A percentile compares a stretch with the other conserved stretches of the same genome.
phyloP scores from a whole-genome alignment of 2,329 filamentous ascomycete species.

The Colletotrichum truncatum region DNA sequence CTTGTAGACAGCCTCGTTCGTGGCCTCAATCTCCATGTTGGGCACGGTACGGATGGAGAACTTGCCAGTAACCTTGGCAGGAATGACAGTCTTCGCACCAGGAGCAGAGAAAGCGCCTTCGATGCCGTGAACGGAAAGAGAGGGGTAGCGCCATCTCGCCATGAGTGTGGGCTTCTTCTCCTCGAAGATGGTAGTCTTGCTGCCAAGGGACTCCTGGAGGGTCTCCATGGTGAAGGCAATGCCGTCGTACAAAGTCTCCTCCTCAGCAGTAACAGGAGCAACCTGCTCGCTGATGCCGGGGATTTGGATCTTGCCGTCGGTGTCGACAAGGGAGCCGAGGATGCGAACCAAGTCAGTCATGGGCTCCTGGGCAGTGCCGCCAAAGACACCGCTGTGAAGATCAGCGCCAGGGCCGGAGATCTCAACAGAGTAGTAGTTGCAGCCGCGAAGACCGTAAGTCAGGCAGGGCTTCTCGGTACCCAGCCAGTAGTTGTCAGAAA shows the following conservation, averaged over 20 bases:
- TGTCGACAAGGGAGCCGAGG: conserved; percentile 85
- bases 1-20: conserved; percentile 85
- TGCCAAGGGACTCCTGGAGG: conserved; percentile 90
- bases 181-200: conserved; percentile 84
- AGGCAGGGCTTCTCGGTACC: conserved; percentile 98
- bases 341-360: conserved; percentile 95
- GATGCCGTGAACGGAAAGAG: conserved; percentile 91
- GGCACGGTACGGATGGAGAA: conserved; percentile 98
- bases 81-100: conserved; percentile 98
- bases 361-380: conserved; percentile 94
- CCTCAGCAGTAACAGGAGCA: conserved; percentile 85
- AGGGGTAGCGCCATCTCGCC: conserved; percentile 95
- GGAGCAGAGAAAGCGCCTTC: conserved; percentile 94
- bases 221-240: conserved; percentile 98
- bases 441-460: conserved; percentile 95
- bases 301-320: conserved; percentile 91
- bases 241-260: conserved; percentile 85
- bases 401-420: conserved; percentile 92
- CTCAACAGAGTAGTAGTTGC: conserved; percentile 97
- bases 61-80: conserved; percentile 96
- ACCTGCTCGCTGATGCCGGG: conserved; percentile 95
- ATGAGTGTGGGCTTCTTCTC: conserved; percentile 94
- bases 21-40: conserved; percentile 93
- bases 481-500: conserved; percentile 99
- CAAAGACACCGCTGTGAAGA: conserved; percentile 96